These are phyloP conservation scores for Chlamydomonas urium DNA, from an alignment of 139 green algal species.

Conservation along the genomic window DNA sequence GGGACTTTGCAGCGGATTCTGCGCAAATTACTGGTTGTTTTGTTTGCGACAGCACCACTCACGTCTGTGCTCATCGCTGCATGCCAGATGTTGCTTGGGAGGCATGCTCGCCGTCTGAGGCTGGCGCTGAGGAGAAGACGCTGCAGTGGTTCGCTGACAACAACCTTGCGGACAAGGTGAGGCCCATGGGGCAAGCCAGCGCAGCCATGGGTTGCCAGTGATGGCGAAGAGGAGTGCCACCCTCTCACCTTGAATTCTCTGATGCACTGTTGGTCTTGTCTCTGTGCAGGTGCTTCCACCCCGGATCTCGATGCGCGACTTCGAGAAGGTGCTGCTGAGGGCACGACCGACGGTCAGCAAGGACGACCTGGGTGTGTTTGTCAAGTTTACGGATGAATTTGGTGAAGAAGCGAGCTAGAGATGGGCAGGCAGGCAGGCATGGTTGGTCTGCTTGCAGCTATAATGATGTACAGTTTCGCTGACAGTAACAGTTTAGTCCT, in stretches of 20 bases:
- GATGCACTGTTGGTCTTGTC: too few species aligned
- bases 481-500: too few species aligned
- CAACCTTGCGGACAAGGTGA: constrained; percentile 69
- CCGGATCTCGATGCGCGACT: constrained; percentile 77
- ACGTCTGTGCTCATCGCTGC: too few species aligned
- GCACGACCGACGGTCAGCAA: constrained; percentile 88
- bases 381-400: constrained; percentile 95
- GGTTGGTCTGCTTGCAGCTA: too few species aligned
- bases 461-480: too few species aligned
- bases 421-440: too few species aligned
- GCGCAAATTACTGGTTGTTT: too few species aligned
- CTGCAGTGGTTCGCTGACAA: constrained; percentile 73
- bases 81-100: constrained; percentile 44
- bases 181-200: background rate
- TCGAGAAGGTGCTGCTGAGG: constrained; percentile 80
- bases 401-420: constrained; percentile 78
- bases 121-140: constrained; percentile 57
- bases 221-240: background rate
- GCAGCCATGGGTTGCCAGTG: background rate
- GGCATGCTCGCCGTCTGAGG: constrained; percentile 77
- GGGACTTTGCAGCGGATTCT: too few species aligned
- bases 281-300: constrained; percentile 70
- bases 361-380: constrained; percentile 81
- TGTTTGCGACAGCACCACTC: too few species aligned
- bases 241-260: too few species aligned